Conservation (phyloP, 768 basidiomycete species). For the Pleurotus giganteus region DNA sequence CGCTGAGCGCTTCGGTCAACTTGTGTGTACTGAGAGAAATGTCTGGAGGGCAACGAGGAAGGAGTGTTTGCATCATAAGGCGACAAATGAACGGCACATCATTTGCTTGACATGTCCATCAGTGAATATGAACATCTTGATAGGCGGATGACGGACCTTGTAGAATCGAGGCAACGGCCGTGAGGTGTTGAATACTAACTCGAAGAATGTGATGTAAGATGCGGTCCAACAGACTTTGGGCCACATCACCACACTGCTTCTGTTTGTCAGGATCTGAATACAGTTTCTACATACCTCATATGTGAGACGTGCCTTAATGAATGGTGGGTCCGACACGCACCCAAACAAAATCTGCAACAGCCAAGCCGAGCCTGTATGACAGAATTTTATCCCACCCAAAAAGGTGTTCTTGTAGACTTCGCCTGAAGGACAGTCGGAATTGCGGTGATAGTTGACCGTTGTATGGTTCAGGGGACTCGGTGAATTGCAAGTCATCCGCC, state of each 20-base stretch:
- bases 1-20: slow-evolving; percentile 27
- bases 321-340: slow-evolving; percentile 24
- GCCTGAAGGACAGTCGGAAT: slow-evolving; percentile 43
- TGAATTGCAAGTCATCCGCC: slow-evolving; percentile 12
- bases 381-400: slow-evolving; percentile 60
- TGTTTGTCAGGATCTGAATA: slow-evolving; percentile 40
- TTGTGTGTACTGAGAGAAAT: slow-evolving; percentile 23
- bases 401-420: slow-evolving; percentile 52
- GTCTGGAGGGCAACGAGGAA: slow-evolving; percentile 46
- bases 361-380: slow-evolving; percentile 54
- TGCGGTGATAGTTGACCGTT: slow-evolving; percentile 29
- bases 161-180: slow-evolving; percentile 41
- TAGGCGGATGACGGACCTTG: slow-evolving; percentile 31
- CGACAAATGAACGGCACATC: slow-evolving; percentile 69
- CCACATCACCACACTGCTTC: slow-evolving; percentile 48
- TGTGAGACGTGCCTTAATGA: not conserved
- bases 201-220: slow-evolving; percentile 56
- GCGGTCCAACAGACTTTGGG: slow-evolving; percentile 44
- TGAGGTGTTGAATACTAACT: slow-evolving; percentile 56
- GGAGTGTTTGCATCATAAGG: slow-evolving; percentile 55
- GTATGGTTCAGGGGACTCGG: slow-evolving; percentile 19
- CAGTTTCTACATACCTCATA: slow-evolving; percentile 39
- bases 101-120: slow-evolving; percentile 34
- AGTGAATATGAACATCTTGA: slow-evolving; percentile 9
- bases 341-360: slow-evolving; percentile 50